Evolutionary conservation across 768 basidiomycete species (phyloP).

Genomic region (Brasilioporus rufonigricans): DNA sequence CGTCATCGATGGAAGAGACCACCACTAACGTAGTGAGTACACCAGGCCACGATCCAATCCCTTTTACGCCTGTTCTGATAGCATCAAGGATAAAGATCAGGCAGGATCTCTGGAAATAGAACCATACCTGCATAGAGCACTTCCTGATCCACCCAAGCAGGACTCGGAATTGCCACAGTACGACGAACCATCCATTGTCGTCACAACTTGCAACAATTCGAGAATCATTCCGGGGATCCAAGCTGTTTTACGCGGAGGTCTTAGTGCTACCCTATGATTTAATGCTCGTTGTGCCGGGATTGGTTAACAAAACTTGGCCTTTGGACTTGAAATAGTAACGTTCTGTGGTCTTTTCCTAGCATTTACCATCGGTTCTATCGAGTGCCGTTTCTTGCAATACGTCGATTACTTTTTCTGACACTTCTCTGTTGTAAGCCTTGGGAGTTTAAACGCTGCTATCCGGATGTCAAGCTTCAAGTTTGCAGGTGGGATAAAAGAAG

Average conservation of each 20-base stretch:
- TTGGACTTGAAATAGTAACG: no score
- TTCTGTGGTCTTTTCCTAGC: no score
- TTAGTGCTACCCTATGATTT: not conserved
- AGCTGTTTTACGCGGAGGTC: not conserved
- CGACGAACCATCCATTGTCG: not conserved
- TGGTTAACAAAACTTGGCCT: no score
- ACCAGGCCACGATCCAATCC: not conserved
- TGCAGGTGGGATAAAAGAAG: no score
- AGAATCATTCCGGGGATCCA: not conserved
- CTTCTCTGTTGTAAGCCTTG: no score
- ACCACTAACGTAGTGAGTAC: not conserved
- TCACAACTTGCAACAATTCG: not conserved
- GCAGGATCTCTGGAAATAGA: not conserved
- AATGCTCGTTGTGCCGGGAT: no score
- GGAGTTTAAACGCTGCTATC: no score
- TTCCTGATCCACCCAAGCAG: slow-evolving; percentile 6
- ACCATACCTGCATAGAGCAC: slow-evolving; percentile 6
- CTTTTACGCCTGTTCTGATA: not conserved
- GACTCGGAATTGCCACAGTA: not conserved
- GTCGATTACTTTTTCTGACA: no score
- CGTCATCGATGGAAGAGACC: not conserved
- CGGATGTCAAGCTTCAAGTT: no score
- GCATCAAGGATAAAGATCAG: slow-evolving; percentile 12
- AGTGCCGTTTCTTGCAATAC: no score
- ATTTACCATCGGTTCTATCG: no score